Base-by-base conservation (phyloP, 495 filamentous ascomycete genomes). In the Neurospora sp. region DNA sequence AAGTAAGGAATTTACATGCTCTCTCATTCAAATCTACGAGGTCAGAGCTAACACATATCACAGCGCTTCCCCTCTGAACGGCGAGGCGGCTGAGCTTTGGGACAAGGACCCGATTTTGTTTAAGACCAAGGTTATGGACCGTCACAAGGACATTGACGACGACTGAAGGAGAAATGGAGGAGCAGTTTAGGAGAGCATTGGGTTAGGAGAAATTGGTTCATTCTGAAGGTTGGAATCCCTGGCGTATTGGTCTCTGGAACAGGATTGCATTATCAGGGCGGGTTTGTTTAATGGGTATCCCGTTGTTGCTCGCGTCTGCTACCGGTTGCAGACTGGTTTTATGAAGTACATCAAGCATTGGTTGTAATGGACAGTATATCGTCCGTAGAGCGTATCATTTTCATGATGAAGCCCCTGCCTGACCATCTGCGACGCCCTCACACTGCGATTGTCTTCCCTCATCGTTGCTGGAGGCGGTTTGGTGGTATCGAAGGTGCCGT, bases 81-180 rank as follows among this genome's bases (percentile, higher is more conserved):
- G 93, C 75, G 94, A 98, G 82, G 96, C 96, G 31, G 96, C 96
- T 18, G 93, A 97, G 80, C 86, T 98, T 38, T 98, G 96, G 96
- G 96, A 98, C 77, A 92, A 91, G 73, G 88, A 98, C 81, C 88
- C 92, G 46, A 87, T 88, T 62, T 93, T 97, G 77, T 99, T 93
- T 87, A 93, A 97, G 88, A 88, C 88, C 72, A 89, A 89, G 79
- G 87, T 89, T 66, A 75, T 85, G 76, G 85, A 83, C 72, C 85
- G 87, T 71, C 86, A 89, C 80, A 85, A 83, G 70, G 87, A 88
- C 70, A 75, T 89, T 42, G 87, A 89, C 71, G 87, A 89, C 40
- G 87, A 89, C 71, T 89, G 79, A 81, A 75, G 46, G 70, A 12
- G 35, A 69, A 12, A 71, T 70, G 40, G 69, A 72, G 71, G 71